Percentiles rank a stretch among this genome's conserved stretches.
Evolutionary conservation across 1,284 basidiomycete genomes (phyloP).

Genomic region (Vanrija humicola): DNA sequence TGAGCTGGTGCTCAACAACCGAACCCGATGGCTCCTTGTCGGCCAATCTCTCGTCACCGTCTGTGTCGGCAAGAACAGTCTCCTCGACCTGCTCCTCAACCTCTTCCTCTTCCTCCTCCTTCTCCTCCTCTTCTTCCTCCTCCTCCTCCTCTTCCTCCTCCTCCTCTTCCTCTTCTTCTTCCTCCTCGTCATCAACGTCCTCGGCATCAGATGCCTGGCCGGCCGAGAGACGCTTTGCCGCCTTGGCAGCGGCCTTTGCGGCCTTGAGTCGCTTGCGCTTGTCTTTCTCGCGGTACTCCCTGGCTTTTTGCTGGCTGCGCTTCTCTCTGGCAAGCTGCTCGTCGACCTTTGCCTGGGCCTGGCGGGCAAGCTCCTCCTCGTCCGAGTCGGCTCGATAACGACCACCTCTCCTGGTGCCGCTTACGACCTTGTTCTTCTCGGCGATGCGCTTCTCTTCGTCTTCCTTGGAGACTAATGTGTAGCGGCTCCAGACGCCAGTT

Average conservation of each 20-base stretch:
- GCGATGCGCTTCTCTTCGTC: conserved; percentile 24
- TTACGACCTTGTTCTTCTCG: conserved; percentile 24
- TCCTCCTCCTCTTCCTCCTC: conserved; percentile 1
- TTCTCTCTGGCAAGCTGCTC: not conserved
- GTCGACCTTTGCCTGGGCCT: conserved; percentile 9
- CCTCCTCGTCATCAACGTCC: conserved; percentile 9
- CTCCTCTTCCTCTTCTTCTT: conserved; percentile 9
- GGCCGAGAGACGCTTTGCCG: not conserved
- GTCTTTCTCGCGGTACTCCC: not conserved
- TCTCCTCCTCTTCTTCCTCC: conserved; percentile 9
- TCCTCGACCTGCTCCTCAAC: not conserved
- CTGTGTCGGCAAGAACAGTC: not conserved
- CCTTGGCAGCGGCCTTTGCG: not conserved
- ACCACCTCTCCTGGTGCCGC: conserved; percentile 36
- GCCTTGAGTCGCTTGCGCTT: not conserved
- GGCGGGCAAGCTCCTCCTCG: conserved; percentile 17
- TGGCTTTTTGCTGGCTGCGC: not conserved
- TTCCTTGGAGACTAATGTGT: conserved; percentile 30
- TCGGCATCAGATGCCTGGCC: not conserved
- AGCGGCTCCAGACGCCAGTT: conserved; percentile 35
- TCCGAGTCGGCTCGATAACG: conserved; percentile 15
- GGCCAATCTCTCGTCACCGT: not conserved
- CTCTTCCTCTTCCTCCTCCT: conserved; percentile 1
- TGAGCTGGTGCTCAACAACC: not conserved
- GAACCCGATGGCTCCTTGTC: not conserved